Evolutionary conservation across 345 rosid genomes (phyloP).

Genomic region (Reutealis trisperma): DNA sequence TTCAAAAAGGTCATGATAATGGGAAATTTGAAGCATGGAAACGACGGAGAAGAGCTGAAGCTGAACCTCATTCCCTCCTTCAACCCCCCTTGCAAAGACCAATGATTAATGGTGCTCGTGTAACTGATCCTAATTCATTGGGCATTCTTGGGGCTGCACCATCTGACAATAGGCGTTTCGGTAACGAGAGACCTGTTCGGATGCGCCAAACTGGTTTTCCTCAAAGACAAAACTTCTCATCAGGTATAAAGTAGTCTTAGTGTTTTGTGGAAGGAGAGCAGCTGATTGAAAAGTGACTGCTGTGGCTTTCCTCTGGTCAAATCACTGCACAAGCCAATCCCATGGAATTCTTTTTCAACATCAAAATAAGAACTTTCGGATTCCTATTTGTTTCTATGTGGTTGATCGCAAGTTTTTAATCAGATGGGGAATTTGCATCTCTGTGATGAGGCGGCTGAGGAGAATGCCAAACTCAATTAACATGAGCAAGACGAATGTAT

Average conservation of each 20-base stretch:
- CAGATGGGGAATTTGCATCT: conserved; percentile 27
- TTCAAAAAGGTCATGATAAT: conserved; percentile 62
- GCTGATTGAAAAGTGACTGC: conserved; percentile 24
- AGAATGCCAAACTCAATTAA: conserved; percentile 28
- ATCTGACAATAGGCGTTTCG: conserved; percentile 52
- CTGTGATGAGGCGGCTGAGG: conserved; percentile 24
- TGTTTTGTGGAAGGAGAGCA: conserved; percentile 13
- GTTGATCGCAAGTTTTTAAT: conserved; percentile 25
- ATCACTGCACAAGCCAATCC: conserved; percentile 24
- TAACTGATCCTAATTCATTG: conserved; percentile 65
- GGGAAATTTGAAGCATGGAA: conserved; percentile 94
- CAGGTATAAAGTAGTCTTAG: conserved; percentile 41
- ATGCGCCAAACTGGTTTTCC: conserved; percentile 69
- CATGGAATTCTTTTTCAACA: conserved; percentile 43
- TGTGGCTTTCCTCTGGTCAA: conserved; percentile 26
- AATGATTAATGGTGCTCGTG: conserved; percentile 37
- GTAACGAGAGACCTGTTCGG: conserved; percentile 55
- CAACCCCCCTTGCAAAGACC: conserved; percentile 54
- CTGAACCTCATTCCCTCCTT: conserved; percentile 37
- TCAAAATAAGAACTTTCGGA: conserved; percentile 31
- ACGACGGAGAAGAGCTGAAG: conserved; percentile 71
- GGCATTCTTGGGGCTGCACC: conserved; percentile 99
- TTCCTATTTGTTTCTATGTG: conserved; percentile 18
- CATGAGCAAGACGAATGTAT: conserved; percentile 34
- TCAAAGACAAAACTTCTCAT: conserved; percentile 53